Evolutionary conservation across 768 basidiomycete genomes (phyloP).

Genomic region (Amanita muscaria): DNA sequence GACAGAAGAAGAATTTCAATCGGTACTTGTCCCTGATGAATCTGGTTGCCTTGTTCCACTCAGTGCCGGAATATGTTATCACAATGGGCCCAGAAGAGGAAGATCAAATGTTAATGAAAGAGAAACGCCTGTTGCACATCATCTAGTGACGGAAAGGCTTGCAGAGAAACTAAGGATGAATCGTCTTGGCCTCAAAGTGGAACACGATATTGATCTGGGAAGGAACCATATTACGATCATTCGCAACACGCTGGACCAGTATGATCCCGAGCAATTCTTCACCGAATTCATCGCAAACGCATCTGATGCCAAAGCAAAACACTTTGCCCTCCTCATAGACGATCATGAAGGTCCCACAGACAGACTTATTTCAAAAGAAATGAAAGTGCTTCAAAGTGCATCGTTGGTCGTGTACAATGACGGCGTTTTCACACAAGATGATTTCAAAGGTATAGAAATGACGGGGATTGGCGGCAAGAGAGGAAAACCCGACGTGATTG

Average conservation of each 20-base stretch:
- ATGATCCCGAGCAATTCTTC: slow-evolving; percentile 33
- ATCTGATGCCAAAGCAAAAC: slow-evolving; percentile 36
- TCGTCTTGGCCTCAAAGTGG: slow-evolving; percentile 27
- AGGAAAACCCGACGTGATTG: slow-evolving; percentile 30
- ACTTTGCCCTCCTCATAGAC: slow-evolving; percentile 34
- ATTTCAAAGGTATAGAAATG: slow-evolving; percentile 37
- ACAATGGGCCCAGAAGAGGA: slow-evolving; percentile 26
- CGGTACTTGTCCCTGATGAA: slow-evolving; percentile 28
- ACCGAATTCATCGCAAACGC: slow-evolving; percentile 50
- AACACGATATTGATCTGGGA: slow-evolving; percentile 31
- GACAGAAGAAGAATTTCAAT: slow-evolving; percentile 15
- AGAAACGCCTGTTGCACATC: slow-evolving; percentile 20
- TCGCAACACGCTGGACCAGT: slow-evolving; percentile 30
- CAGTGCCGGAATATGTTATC: slow-evolving; percentile 28
- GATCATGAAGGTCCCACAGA: slow-evolving; percentile 10
- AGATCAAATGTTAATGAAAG: slow-evolving; percentile 13
- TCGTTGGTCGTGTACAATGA: slow-evolving; percentile 40
- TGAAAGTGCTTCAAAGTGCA: slow-evolving; percentile 26
- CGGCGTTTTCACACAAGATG: slow-evolving; percentile 28
- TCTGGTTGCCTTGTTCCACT: slow-evolving; percentile 19
- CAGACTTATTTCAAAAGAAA: slow-evolving; percentile 23
- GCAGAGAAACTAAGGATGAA: slow-evolving; percentile 22
- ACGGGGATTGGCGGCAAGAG: slow-evolving; percentile 39
- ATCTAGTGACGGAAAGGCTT: slow-evolving; percentile 22
- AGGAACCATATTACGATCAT: slow-evolving; percentile 36